Conservation (phyloP, 1,139 yeast genomes). For the Hyphopichia burtonii region DNA sequence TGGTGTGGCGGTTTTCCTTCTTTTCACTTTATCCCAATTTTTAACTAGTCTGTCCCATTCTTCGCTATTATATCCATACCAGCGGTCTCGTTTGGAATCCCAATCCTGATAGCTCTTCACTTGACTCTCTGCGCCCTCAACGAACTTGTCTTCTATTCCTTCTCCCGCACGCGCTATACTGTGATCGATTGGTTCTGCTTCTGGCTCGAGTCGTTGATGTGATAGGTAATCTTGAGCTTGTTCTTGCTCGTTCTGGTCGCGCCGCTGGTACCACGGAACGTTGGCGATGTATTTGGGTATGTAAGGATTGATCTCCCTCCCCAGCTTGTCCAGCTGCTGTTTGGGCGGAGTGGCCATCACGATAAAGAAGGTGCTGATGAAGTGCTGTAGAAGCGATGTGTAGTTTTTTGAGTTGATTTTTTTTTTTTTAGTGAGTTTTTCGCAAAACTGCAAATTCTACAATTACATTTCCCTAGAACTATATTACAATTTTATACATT, state of each 20-base stretch:
- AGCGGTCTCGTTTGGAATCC: slow-evolving; percentile 73
- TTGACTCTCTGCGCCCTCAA: slow-evolving; percentile 11
- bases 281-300: slow-evolving; percentile 31
- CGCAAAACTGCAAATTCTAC: too few relatives aligned
- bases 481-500: neutral
- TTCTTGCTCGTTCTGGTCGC: neutral
- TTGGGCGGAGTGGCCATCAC: neutral
- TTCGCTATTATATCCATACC: slow-evolving; percentile 69
- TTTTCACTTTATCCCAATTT: slow-evolving; percentile 40
- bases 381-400: too few relatives aligned
- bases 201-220: slow-evolving; percentile 18
- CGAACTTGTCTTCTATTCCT: slow-evolving; percentile 34
- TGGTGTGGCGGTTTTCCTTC: neutral
- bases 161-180: slow-evolving; percentile 30
- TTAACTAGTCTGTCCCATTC: slow-evolving; percentile 56
- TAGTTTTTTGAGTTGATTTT: too few relatives aligned
- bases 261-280: slow-evolving; percentile 30
- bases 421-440: too few relatives aligned
- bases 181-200: slow-evolving; percentile 23
- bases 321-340: slow-evolving; percentile 1
- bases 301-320: slow-evolving; percentile 4
- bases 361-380: neutral
- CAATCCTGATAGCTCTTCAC: slow-evolving; percentile 45
- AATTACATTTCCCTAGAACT: too few relatives aligned
- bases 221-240: slow-evolving; percentile 18